phyloP scores from a whole-genome alignment of 2,329 filamentous ascomycete species.

The Ophiostoma tasmaniense region DNA sequence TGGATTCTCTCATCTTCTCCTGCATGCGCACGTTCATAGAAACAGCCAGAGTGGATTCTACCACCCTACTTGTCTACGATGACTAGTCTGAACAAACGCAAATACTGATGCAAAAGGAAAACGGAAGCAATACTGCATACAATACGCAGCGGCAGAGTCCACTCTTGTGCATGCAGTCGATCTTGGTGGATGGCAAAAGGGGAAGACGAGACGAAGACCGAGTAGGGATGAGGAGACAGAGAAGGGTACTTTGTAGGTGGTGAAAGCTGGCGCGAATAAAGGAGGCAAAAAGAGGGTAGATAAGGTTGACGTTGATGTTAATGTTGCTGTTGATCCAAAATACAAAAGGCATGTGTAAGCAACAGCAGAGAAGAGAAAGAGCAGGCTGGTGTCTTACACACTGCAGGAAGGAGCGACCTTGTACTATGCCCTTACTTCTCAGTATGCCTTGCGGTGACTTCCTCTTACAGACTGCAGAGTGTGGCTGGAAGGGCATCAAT shows the following conservation, averaged over 20 bases:
- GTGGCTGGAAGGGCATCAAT: neutral
- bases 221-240: neutral
- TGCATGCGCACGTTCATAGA: neutral
- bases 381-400: neutral
- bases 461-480: neutral
- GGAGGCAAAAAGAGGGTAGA: neutral
- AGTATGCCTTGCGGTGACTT: neutral
- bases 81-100: neutral
- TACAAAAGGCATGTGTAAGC: neutral
- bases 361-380: neutral
- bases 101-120: neutral
- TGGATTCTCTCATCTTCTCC: slow-evolving; percentile 1
- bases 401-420: neutral
- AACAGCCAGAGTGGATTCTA: neutral
- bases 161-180: slow-evolving; percentile 8
- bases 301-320: neutral
- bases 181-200: slow-evolving; percentile 2
- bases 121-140: neutral
- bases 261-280: neutral
- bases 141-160: slow-evolving; percentile 4
- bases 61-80: neutral
- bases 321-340: neutral
- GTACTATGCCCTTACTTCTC: neutral
- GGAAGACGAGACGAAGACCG: slow-evolving; percentile 12
- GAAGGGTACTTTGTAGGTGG: neutral